Conservation (phyloP, 148 eudicot species). For the Silene conica region DNA sequence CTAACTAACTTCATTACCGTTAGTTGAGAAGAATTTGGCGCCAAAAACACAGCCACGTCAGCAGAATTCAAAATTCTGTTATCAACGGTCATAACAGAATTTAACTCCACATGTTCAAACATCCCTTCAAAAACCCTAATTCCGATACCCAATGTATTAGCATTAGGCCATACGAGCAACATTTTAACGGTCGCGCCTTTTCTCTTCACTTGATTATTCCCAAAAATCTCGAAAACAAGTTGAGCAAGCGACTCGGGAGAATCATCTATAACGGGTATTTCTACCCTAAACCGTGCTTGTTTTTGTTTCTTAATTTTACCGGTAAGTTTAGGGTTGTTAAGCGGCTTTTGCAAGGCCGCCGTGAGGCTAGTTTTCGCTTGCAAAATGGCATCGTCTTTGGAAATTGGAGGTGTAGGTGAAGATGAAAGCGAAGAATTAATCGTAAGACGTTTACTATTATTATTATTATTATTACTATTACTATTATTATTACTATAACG, state of each 20-base stretch:
- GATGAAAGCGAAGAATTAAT: constrained; percentile 41
- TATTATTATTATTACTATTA: not conserved
- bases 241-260: constrained; percentile 50
- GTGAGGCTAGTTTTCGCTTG: constrained; percentile 79
- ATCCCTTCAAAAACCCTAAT: constrained; percentile 27
- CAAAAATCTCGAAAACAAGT: constrained; percentile 58
- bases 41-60: constrained; percentile 73
- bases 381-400: constrained; percentile 71
- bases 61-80: constrained; percentile 52
- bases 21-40: constrained; percentile 64
- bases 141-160: constrained; percentile 36
- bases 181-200: constrained; percentile 46
- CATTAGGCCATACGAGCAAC: constrained; percentile 49
- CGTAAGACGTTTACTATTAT: no score
- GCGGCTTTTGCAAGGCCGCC: constrained; percentile 65
- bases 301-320: constrained; percentile 67
- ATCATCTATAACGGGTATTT: constrained; percentile 73
- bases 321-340: constrained; percentile 61
- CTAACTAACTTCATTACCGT: constrained; percentile 43
- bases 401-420: constrained; percentile 55
- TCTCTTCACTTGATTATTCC: constrained; percentile 42
- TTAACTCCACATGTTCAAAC: constrained; percentile 44
- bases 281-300: constrained; percentile 72
- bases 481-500: not conserved
- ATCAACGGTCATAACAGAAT: constrained; percentile 35